Evolutionary conservation across 352 stramenopile species (phyloP), one percentile per base, ranked within the genome.

Genomic region (Globisporangium middletonii): DNA sequence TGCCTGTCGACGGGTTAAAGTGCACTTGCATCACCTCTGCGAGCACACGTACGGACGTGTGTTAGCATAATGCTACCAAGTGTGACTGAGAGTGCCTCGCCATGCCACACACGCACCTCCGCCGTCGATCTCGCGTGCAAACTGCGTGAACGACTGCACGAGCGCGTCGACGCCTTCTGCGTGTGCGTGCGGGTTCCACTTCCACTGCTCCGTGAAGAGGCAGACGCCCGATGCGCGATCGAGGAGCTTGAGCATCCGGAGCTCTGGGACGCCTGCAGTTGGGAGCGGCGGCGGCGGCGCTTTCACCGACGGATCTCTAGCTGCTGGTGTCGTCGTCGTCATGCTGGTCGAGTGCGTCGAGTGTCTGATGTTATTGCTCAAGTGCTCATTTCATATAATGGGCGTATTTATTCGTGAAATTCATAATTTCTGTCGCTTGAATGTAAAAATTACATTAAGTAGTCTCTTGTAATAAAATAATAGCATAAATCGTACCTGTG

Each of bases 41-140:
- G 28, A 0, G 28, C 15, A 52, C 7, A 41, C 3, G 41, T 11
- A 35, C 6, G n/a, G 5, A 13, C n/a, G n/a, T 13, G 3, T 35
- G 45, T 19, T 9, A 19, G 15, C 42, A 26, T 9, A 13, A 13
- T 13, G 13, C 42, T 30, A 3, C 0, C 19, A 9, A 3, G 11
- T 16, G 19, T 33, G 45, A 33, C 18, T 6, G 33, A 1, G 23
- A 51, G 4, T 16, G n/a, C 8, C 18, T 11, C 8, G 19, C 62
- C 50, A 55, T 30, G 11, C 11, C n/a, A 33, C 16, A 50, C 48
- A 16, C 30, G 55, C 54, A 88, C 77, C 76, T 56, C 84, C 84
- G 12, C 79, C 84, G 57, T 94, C 84, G 62, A 94, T 91, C 71
- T 94, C 84, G 15, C 84, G 76, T 8, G 82, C 82, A 59, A 94